These are phyloP conservation scores for Mallotus nudiflorus DNA, from an alignment of 345 rosid species.

Conservation along the genomic window DNA sequence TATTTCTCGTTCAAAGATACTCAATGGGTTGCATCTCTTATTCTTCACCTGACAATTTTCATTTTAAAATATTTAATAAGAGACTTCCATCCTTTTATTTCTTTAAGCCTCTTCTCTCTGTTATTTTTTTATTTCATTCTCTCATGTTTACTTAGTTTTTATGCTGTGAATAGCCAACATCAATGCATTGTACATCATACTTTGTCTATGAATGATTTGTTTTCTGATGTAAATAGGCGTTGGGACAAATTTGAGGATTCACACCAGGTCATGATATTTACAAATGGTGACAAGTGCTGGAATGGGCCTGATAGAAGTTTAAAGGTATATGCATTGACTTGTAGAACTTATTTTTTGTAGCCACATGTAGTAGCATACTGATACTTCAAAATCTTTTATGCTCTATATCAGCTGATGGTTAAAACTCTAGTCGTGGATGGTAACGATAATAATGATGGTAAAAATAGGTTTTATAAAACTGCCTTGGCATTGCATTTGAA, in stretches of 20 bases:
- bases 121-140: not conserved
- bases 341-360: not conserved
- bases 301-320: constrained; percentile 95
- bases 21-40: not conserved
- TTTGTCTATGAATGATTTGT: not conserved
- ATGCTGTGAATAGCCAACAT: not conserved
- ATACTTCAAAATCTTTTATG: too few relatives aligned
- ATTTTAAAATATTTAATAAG: too few relatives aligned
- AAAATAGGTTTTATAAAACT: too few relatives aligned
- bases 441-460: too few relatives aligned
- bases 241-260: constrained; percentile 88
- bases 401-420: too few relatives aligned
- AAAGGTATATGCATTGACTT: constrained; percentile 45
- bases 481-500: too few relatives aligned
- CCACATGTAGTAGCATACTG: too few relatives aligned
- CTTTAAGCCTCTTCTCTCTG: not conserved
- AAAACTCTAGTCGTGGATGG: too few relatives aligned
- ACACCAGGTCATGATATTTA: constrained; percentile 62
- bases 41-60: not conserved
- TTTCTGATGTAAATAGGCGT: constrained; percentile 43
- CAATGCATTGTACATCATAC: not conserved
- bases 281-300: constrained; percentile 89
- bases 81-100: not conserved
- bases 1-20: not conserved
- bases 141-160: constrained; percentile 2